Percentiles rank a stretch among this genome's conserved stretches.
phyloP scores from a whole-genome alignment of 2,329 filamentous ascomycete genomes.

The Huntiella omanensis region DNA sequence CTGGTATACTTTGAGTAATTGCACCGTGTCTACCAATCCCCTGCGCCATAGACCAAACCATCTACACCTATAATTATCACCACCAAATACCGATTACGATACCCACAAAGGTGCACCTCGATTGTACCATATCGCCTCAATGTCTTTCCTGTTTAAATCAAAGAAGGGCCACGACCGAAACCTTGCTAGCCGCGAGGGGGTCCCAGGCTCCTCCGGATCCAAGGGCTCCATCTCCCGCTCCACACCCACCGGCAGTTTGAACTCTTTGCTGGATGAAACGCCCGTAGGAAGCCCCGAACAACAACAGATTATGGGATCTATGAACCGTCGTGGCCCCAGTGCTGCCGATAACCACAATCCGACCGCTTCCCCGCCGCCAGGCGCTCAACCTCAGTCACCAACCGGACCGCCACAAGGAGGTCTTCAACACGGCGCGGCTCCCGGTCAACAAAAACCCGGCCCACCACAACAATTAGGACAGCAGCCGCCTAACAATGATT shows the following conservation, averaged over 20 bases:
- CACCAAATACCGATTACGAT: neutral
- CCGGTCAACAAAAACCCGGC: slow-evolving; percentile 4
- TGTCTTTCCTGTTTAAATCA: slow-evolving; percentile 71
- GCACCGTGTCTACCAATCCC: neutral
- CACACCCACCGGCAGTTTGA: slow-evolving; percentile 60
- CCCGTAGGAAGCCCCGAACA: slow-evolving; percentile 46
- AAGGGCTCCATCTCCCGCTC: slow-evolving; percentile 38
- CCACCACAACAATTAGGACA: slow-evolving; percentile 13
- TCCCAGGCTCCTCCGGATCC: slow-evolving; percentile 11
- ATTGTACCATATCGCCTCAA: slow-evolving; percentile 19
- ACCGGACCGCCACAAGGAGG: slow-evolving; percentile 3
- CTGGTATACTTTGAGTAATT: neutral
- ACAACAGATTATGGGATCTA: slow-evolving; percentile 17
- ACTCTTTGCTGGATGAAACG: slow-evolving; percentile 44
- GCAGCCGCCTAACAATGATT: slow-evolving; percentile 17
- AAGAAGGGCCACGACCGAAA: slow-evolving; percentile 55
- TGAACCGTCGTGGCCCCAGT: slow-evolving; percentile 31
- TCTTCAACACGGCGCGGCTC: slow-evolving; percentile 3
- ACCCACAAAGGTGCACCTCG: neutral
- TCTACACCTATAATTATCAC: neutral
- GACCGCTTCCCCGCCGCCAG: slow-evolving; percentile 2
- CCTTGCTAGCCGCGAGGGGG: slow-evolving; percentile 31
- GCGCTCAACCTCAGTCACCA: slow-evolving; percentile 6
- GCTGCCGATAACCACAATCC: slow-evolving; percentile 7
- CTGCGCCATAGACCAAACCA: neutral